Base-by-base conservation (phyloP, 352 stramenopile species). In the Saprolegnia parasitica region DNA sequence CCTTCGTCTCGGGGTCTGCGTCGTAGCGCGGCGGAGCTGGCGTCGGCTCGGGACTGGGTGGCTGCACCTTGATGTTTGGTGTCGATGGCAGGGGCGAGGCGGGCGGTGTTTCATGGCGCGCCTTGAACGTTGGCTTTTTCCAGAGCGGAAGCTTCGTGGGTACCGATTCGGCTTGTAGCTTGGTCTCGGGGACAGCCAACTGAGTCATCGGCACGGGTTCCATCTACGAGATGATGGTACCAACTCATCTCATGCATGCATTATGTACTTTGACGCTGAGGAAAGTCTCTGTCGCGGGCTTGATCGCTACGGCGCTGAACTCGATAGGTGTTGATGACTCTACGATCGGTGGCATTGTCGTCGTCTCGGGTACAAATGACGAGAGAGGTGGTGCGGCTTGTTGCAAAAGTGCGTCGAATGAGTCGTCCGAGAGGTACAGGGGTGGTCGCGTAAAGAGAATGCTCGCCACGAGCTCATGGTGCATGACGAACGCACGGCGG, bases 361-460 rank as follows among this genome's bases (percentile, higher is more conserved):
- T 56, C 49, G 45, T 18, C 45, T 35, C 29, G 5, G 29, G 29
- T 35, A 35, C 29, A 35, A 35, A 35, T 5, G 29, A 35, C 6
- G 45, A 21, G n/a, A 52, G 45, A 52, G 49, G 49, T 24, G 49
- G n/a, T 29, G 49, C 49, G n/a, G 49, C 49, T 29, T 56, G 49
- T 13, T 40, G 20, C 32, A 46, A 23, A 23, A 50, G 13, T 18
- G 61, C 37, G 32, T 18, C 61, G 32, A 70, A 16, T 4, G 63
- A 61, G 15, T 70, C 63, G 10, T 63, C 50, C 15, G 63, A 50
- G 18, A 70, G 24, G 37, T 37, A 61, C 9, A 35, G 46, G n/a
- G 84, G 87, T 9, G 80, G 55, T 47, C 91, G 91, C 1, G 86
- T 84, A 55, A 93, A 93, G 70, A 95, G 88, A 29, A 95, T 82